Base-by-base conservation (phyloP, 768 basidiomycete species). In the Megacollybia marginata region DNA sequence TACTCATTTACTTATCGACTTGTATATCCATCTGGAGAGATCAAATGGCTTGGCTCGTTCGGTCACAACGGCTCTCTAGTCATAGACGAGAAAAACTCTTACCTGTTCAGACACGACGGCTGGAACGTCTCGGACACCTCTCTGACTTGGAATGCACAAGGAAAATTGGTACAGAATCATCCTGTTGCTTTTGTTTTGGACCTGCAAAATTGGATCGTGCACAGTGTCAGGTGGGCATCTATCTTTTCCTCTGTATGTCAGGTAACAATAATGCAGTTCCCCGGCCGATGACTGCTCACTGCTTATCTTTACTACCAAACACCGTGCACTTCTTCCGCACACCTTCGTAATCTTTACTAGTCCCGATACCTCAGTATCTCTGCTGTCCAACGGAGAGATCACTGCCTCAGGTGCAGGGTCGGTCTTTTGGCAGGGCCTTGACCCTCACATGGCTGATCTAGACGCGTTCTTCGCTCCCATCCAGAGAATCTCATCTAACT, bases 1-100 rank as follows among this genome's bases (percentile, higher is more conserved):
- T 73, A 66, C 53, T 67, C 67, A 15, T 76, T 71, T 59, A 80
- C 78, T 0, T 81, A 78, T 57, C 71, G 79, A 35, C 48, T 81
- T 16, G 49, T 69, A 2, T 71, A 75, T 59, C 59, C 74, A 13
- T 61, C 60, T 15, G 75, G 76, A 31, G 58, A 68, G 46, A 62
- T 71, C 40, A 60, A 59, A 47, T 79, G 78, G 78, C 64, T 78
- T 19, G 77, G 77, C 8, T 52, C 62, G 13, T 73, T 63, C 52
- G 69, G 70, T 12, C 64, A 64, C 9, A 71, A 80, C 57, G 77
- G 78, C 11, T 57, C 51, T 15, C 50, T 76, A 19, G 52, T 70
- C n/a, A 43, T 77, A 16, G 58, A 65, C 33, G 54, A 48, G 32
- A 52, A 33, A 54, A 35, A 33, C 19, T 40, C 11, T 28, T 49